Base-by-base conservation (phyloP, 345 rosid species). In the Dipteronia dyeriana region DNA sequence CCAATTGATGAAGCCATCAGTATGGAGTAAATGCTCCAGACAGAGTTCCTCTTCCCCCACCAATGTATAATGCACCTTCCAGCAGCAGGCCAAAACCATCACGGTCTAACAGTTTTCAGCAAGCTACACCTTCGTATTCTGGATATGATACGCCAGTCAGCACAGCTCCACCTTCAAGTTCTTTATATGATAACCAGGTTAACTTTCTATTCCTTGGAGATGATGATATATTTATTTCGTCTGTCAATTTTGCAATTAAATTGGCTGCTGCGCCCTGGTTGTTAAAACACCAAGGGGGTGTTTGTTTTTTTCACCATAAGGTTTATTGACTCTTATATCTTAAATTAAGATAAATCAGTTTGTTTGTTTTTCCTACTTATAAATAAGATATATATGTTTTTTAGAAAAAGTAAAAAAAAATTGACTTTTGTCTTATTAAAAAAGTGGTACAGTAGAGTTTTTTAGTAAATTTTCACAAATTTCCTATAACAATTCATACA, bases 21-120 rank as follows among this genome's bases (percentile, higher is more conserved):
- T 76, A 63, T 47, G 85, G 69, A 0, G 94, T 91, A 65, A 81
- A 80, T 74, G 76, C 74, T 53, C 80, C 88, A 9, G 87, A 86
- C 76, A 88, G 86, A 83, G 70, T 90, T 82, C 83, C 97, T 79
- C 90, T 90, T 64, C 98, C 97, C 26, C 91, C 98, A 31, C 97
- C 97, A 20, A 19, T 80, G 39, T 79, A 82, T 67, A 82, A 86
- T 56, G 57, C 81, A 59, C 77, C 88, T 66, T 84, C 90, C 38
- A 71, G 79, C 54, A 70, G 61, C 76, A 76, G 79, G 51, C 51
- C 76, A 74, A 87, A 82, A 74, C 81, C 86, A 72, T 80, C 85
- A 49, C 73, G 83, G 62, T 76, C 87, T 23, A 78, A 76, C 71
- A 84, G 82, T 70, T 80, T 82, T 82, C 89, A 86, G 82, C 82